Conservation (phyloP, 495 filamentous ascomycete species). For the Xylaria nigripes region DNA sequence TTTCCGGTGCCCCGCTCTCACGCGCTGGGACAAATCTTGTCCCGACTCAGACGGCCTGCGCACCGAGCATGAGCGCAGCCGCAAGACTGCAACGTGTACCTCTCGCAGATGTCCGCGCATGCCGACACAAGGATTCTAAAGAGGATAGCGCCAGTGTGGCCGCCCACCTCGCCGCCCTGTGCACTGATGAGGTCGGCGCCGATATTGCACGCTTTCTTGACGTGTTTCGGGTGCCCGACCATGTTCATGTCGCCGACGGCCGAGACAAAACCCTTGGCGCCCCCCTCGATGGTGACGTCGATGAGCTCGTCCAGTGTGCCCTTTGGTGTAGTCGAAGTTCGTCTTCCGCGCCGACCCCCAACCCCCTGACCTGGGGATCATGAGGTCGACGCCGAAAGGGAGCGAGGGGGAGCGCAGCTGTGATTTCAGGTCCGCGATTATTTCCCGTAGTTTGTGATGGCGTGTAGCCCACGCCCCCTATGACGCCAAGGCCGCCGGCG, state of each 20-base stretch:
- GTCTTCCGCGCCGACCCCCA: conserved; percentile 82
- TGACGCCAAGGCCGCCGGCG: conserved; percentile 87
- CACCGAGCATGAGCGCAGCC: conserved; percentile 81
- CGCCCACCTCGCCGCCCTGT: conserved; percentile 59
- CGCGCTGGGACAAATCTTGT: conserved; percentile 86
- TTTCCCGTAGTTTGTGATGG: conserved; percentile 85
- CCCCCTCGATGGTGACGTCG: conserved; percentile 80
- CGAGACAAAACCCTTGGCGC: conserved; percentile 84
- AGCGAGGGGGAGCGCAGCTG: conserved; percentile 82
- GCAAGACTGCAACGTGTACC: conserved; percentile 74
- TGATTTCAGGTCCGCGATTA: conserved; percentile 83
- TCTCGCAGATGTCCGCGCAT: conserved; percentile 65
- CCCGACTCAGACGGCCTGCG: conserved; percentile 84
- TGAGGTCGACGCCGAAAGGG: conserved; percentile 87
- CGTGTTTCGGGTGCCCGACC: conserved; percentile 97
- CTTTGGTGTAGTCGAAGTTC: conserved; percentile 95
- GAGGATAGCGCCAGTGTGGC: conserved; percentile 57
- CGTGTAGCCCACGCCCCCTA: conserved; percentile 90
- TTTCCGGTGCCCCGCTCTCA: conserved; percentile 82
- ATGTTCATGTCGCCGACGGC: conserved; percentile 99
- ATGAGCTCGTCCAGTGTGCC: conserved; percentile 86
- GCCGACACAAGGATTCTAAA: conserved; percentile 61
- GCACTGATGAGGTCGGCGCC: conserved; percentile 72
- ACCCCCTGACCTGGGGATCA: conserved; percentile 93
- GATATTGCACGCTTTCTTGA: conserved; percentile 75